Base-by-base conservation (phyloP, 2,329 filamentous ascomycete genomes). In the Orbilia ellipsospora region DNA sequence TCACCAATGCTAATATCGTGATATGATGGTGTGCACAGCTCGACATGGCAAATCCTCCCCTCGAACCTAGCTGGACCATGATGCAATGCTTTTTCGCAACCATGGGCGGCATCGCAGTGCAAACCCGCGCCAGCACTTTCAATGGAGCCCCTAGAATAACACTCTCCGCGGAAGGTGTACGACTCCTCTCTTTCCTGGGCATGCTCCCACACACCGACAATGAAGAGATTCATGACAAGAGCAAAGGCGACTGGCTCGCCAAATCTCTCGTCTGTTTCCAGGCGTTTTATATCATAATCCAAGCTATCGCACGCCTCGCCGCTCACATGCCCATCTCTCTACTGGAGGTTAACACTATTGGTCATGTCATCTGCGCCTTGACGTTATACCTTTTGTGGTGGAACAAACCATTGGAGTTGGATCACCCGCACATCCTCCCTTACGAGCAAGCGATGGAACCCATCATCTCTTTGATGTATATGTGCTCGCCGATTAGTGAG, bases 201-300 rank as follows among this genome's bases (percentile, higher is more conserved):
- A 31, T 65, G 26, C 72, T 79, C 40, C 78, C 78, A 3, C 44
- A 73, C 20, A 78, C 78, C 62, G 26, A 59, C n/a, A 61, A 77
- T 15, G 68, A 75, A 26, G 62, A 75, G 13, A 80, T 81, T 13
- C 61, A 74, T 3, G 80, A 81, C 40, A 80, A 80, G 52, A 80
- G 78, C 69, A 81, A 81, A 57, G 77, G 78, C 7, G 78, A 80
- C 57, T 62, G 77, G 26, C 73, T 81, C 0, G 77, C 80, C 2
- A 81, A 81, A 67, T 56, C 69, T 12, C 44, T 81, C 2, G 80
- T 81, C 5, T 78, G 77, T 54, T 36, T 80, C 6, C 79, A 81
- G 70, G 80, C 79, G 4, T 72, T 57, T 12, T 80, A 77, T 73
- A 78, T 80, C 26, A 66, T 80, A 18, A 52, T 80, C 6, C 79